Conservation (phyloP, 805 yeast species). For the Komagataella pseudopastoris region DNA sequence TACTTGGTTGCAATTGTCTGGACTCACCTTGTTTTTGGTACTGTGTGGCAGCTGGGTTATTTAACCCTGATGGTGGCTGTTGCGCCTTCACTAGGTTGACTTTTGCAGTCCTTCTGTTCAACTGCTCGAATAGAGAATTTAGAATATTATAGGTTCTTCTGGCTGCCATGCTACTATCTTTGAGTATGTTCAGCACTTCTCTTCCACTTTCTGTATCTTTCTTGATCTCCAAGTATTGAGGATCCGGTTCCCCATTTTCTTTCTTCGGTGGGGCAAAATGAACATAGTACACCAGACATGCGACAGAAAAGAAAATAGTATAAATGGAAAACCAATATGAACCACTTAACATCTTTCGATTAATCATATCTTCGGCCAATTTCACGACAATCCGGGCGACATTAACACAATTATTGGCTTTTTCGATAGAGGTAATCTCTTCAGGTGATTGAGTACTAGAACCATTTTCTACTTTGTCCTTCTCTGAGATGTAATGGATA, state of each 20-base stretch:
- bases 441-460: constrained; percentile 12
- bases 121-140: constrained; percentile 67
- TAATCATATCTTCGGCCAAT: constrained; percentile 68
- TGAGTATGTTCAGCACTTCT: constrained; percentile 54
- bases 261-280: constrained; percentile 30
- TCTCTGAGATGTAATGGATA: constrained; percentile 56
- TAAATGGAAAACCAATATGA: constrained; percentile 89
- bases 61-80: constrained; percentile 4
- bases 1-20: not conserved
- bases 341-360: constrained; percentile 58
- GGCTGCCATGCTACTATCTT: constrained; percentile 68
- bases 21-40: not conserved
- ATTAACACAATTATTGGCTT: constrained; percentile 74
- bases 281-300: constrained; percentile 71
- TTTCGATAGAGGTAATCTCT: constrained; percentile 50
- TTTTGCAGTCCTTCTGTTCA: constrained; percentile 58
- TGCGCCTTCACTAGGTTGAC: constrained; percentile 10
- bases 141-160: constrained; percentile 67
- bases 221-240: constrained; percentile 44
- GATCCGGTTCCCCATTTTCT: constrained; percentile 24
- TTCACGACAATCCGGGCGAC: constrained; percentile 76
- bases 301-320: constrained; percentile 80
- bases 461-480: constrained; percentile 1
- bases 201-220: constrained; percentile 76
- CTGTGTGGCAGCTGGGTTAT: not conserved